Evolutionary conservation across 106 monocot genomes (phyloP).

Genomic region (Apostasia ramifera): DNA sequence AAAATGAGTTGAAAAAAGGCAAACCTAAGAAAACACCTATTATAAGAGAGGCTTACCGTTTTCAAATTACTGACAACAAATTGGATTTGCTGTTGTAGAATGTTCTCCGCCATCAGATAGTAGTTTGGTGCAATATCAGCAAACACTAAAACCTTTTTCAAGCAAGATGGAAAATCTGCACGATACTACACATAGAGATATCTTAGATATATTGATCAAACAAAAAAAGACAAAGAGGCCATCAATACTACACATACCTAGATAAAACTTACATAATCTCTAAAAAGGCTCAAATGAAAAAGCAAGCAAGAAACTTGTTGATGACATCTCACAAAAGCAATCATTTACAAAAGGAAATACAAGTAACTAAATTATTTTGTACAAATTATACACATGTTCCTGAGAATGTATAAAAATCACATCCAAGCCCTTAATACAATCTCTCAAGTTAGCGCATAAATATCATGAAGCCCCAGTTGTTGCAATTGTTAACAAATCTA

Average conservation of each 20-base stretch:
- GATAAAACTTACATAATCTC: no score
- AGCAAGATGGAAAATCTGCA: slow-evolving; percentile 65
- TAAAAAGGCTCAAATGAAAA: no score
- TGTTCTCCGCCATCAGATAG: slow-evolving; percentile 61
- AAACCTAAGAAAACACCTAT: neutral
- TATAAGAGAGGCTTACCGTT: slow-evolving; percentile 29
- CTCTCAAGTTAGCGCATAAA: no score
- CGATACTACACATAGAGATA: slow-evolving; percentile 58
- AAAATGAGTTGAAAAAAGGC: neutral
- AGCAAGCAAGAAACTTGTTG: no score
- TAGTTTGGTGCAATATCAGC: slow-evolving; percentile 68
- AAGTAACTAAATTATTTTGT: no score
- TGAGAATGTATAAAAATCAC: no score
- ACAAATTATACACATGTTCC: no score
- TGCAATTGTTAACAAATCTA: no score
- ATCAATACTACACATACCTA: neutral
- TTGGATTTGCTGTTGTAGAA: slow-evolving; percentile 68
- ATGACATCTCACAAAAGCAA: no score
- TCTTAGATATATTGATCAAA: neutral
- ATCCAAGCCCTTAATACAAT: no score
- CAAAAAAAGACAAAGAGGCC: neutral
- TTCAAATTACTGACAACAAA: slow-evolving; percentile 45
- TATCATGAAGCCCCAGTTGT: no score
- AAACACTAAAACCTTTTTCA: slow-evolving; percentile 70
- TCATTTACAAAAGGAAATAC: no score